These are phyloP conservation scores for Sanghuangporus baumii DNA, from an alignment of 1,284 basidiomycete genomes.

Conservation along the genomic window DNA sequence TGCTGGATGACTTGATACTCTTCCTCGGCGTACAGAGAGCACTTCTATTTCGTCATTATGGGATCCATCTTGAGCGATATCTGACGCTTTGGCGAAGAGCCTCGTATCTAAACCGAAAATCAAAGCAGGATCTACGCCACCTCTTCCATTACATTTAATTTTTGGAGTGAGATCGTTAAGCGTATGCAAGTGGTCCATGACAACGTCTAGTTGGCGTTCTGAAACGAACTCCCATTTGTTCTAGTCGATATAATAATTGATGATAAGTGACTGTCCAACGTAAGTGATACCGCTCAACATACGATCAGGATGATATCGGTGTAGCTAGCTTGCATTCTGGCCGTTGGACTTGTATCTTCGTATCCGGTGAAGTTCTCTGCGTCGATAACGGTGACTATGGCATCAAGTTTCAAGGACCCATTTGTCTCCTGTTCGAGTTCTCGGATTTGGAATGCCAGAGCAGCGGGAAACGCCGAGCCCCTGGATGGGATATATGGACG, in stretches of 20 bases:
- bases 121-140: conserved; percentile 65
- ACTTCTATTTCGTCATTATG: conserved; percentile 85
- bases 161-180: conserved; percentile 87
- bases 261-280: conserved; percentile 9
- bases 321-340: conserved; percentile 90
- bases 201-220: conserved; percentile 71
- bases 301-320: conserved; percentile 85
- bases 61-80: conserved; percentile 24
- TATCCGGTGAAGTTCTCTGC: conserved; percentile 87
- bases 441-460: conserved; percentile 86
- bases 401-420: conserved; percentile 76
- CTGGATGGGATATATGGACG: conserved; percentile 32
- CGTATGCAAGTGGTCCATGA: conserved; percentile 83
- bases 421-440: conserved; percentile 75
- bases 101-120: conserved; percentile 83
- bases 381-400: conserved; percentile 85
- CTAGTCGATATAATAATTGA: conserved; percentile 29
- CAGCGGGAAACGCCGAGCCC: conserved; percentile 86
- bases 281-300: conserved; percentile 25
- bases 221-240: conserved; percentile 86
- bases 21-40: conserved; percentile 51
- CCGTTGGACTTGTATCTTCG: conserved; percentile 84
- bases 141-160: conserved; percentile 59
- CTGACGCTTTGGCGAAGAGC: conserved; percentile 44
- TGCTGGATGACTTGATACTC: conserved; percentile 26